These are phyloP conservation scores for Amylostereum areolatum DNA, from an alignment of 1,284 basidiomycete species.

Conservation along the genomic window DNA sequence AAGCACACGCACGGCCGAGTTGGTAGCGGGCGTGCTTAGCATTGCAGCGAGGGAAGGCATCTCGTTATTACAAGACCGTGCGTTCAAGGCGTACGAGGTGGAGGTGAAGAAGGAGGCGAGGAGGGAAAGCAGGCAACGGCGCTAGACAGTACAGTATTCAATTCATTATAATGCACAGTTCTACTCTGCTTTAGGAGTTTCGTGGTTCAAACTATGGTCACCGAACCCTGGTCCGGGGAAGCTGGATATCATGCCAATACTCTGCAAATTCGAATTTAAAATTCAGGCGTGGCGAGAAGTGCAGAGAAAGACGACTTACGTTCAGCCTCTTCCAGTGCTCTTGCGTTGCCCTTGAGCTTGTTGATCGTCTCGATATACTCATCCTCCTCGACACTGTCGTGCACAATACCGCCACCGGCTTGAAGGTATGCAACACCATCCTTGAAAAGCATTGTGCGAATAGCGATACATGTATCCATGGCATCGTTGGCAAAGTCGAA, in stretches of 20 bases:
- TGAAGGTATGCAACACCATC: conserved; percentile 90
- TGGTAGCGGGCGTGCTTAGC: conserved; percentile 87
- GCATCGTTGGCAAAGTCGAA: conserved; percentile 94
- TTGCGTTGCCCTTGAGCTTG: conserved; percentile 86
- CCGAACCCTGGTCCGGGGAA: background rate
- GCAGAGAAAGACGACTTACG: conserved; percentile 43
- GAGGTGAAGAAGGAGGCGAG: conserved; percentile 13
- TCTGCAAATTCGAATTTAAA: conserved; percentile 31
- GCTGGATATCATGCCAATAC: conserved; percentile 58
- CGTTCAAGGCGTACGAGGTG: conserved; percentile 9
- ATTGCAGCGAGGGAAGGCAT: conserved; percentile 87
- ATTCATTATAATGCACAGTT: conserved; percentile 10
- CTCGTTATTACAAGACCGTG: conserved; percentile 19
- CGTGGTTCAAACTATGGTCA: background rate
- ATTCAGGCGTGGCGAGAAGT: background rate
- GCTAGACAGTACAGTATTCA: conserved; percentile 1
- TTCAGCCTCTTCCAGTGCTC: conserved; percentile 87
- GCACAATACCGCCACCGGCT: conserved; percentile 97
- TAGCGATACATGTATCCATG: conserved; percentile 99
- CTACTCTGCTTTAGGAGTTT: conserved; percentile 4
- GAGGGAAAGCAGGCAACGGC: conserved; percentile 11
- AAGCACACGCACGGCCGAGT: conserved; percentile 82
- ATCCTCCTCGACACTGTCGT: conserved; percentile 95
- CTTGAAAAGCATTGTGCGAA: conserved; percentile 97
- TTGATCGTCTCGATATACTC: conserved; percentile 96